A percentile compares a stretch with the other conserved stretches of the same genome.
These are phyloP conservation scores for Eragrostis curvula DNA, from an alignment of 176 grass and related monocot genomes.

Conservation along the genomic window DNA sequence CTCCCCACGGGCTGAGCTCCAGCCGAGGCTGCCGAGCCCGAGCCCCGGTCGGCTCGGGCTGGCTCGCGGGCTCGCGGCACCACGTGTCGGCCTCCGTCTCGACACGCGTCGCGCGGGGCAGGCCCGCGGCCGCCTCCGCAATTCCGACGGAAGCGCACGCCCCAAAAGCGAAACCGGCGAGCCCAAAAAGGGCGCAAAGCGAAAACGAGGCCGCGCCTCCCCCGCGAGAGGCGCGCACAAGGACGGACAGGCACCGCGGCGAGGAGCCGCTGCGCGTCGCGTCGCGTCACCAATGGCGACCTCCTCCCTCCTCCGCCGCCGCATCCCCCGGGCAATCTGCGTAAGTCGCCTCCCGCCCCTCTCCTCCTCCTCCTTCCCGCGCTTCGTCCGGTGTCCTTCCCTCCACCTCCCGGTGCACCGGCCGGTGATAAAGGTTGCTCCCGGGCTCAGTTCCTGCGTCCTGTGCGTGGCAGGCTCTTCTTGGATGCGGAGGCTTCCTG, in stretches of 20 bases:
- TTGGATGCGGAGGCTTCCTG: slow-evolving; percentile 13
- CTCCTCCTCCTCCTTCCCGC: not conserved
- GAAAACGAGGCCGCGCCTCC: not conserved
- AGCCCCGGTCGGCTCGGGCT: not conserved
- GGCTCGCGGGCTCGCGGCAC: not conserved
- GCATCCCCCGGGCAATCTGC: not conserved
- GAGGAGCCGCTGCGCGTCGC: not conserved
- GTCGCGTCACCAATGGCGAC: slow-evolving; percentile 41
- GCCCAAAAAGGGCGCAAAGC: slow-evolving; percentile 11
- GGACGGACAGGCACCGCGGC: not conserved
- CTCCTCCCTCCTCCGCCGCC: slow-evolving; percentile 9
- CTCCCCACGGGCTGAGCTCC: not conserved
- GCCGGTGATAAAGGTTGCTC: not conserved
- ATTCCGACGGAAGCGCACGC: slow-evolving; percentile 46
- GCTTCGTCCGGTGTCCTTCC: not conserved
- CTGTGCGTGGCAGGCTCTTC: slow-evolving; percentile 23
- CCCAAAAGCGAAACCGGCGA: slow-evolving; percentile 45
- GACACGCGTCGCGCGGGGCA: slow-evolving; percentile 31
- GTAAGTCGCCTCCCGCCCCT: slow-evolving; percentile 30
- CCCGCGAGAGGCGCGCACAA: slow-evolving; percentile 17
- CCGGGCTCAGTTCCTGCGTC: not conserved
- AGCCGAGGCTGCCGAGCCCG: not conserved
- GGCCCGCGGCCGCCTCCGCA: not conserved
- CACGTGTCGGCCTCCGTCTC: slow-evolving; percentile 37
- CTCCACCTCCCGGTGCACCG: not conserved